Evolutionary conservation across 495 filamentous ascomycete genomes (phyloP).

Genomic region (Hyaloscypha hepaticicola): DNA sequence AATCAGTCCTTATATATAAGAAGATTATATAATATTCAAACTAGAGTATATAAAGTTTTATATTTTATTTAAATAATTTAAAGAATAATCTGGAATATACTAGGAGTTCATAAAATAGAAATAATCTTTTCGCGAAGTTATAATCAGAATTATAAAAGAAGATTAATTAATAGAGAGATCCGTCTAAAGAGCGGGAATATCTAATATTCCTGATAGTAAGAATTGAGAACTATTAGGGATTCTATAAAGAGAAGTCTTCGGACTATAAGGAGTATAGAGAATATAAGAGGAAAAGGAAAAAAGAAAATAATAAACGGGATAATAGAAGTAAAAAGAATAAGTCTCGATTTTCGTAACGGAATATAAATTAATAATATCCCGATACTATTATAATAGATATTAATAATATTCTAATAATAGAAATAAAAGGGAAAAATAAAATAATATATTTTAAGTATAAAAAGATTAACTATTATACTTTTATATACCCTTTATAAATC

Average conservation of each 20-base stretch:
- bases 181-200: not conserved
- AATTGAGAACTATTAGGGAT: not conserved
- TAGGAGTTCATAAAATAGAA: not conserved
- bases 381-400: not conserved
- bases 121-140: not conserved
- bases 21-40: not conserved
- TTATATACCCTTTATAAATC: not conserved
- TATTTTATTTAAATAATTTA: not conserved
- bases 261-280: not conserved
- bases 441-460: not conserved
- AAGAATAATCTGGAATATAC: not conserved
- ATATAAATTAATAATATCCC: too few species aligned
- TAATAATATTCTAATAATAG: not conserved
- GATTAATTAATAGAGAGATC: not conserved
- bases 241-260: not conserved
- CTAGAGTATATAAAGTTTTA: not conserved
- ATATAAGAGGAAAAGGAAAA: not conserved
- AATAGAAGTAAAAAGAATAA: too few species aligned
- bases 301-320: too few species aligned
- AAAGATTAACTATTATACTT: not conserved
- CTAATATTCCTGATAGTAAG: not conserved
- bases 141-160: not conserved
- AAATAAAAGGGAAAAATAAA: not conserved
- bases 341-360: too few species aligned
- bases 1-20: not conserved